Conservation (phyloP, 441 rosid species). For the Erysimum cheiri region DNA sequence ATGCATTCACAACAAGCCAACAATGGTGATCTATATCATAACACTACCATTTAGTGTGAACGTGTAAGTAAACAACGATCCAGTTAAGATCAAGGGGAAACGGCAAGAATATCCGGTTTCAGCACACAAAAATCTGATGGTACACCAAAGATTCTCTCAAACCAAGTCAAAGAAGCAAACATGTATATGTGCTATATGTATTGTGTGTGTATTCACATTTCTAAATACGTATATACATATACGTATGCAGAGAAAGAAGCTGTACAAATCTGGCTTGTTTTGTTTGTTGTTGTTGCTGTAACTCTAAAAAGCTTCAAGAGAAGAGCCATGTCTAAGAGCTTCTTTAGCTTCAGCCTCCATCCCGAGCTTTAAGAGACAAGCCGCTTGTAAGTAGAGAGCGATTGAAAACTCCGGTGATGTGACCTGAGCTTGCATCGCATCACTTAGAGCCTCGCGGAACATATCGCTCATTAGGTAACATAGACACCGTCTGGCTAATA, state of each 20-base stretch:
- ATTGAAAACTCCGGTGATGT: conserved; percentile 68
- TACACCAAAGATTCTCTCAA: conserved; percentile 42
- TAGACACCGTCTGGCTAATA: conserved; percentile 69
- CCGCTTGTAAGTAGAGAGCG: conserved; percentile 68
- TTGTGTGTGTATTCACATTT: conserved; percentile 38
- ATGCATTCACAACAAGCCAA: conserved; percentile 24
- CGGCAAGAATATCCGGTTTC: conserved; percentile 33
- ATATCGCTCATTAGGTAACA: conserved; percentile 63
- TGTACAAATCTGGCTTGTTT: conserved; percentile 35
- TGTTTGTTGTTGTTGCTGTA: conserved; percentile 13
- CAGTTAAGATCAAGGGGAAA: conserved; percentile 17
- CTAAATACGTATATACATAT: conserved; percentile 24
- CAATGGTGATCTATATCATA: neutral
- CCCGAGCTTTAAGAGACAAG: conserved; percentile 83
- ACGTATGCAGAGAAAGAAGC: conserved; percentile 35
- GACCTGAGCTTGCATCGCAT: conserved; percentile 72
- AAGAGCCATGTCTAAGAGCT: conserved; percentile 82
- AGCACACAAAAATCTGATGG: conserved; percentile 38
- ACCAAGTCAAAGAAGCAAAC: conserved; percentile 35
- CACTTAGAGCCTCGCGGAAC: conserved; percentile 69
- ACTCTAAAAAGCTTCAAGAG: conserved; percentile 71
- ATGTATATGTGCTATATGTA: conserved; percentile 31
- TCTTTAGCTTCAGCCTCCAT: conserved; percentile 91
- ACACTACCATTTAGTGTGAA: conserved; percentile 14
- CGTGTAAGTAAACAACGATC: conserved; percentile 18